Base-by-base conservation (phyloP, 2,329 filamentous ascomycete species). In the Capronia epimyces region DNA sequence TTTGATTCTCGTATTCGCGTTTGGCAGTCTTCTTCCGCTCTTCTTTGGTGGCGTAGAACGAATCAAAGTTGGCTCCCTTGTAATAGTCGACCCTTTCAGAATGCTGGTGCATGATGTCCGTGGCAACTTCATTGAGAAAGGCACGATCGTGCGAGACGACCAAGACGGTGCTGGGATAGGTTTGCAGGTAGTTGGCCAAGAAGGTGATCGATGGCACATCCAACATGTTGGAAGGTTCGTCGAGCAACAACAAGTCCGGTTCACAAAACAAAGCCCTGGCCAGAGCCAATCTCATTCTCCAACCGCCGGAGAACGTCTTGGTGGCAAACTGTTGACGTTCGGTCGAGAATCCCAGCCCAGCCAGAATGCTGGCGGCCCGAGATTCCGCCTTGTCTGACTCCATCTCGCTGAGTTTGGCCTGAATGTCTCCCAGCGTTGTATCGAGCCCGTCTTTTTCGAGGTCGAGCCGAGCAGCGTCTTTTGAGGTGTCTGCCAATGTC, bases 151-250 rank as follows among this genome's bases (percentile, higher is more conserved):
- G 93, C 69, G 89, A 95, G 59, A 98, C 93, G 47, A 98, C 91
- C 12, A 98, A 78, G 22, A 98, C 83, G 1, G 93, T 97, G 70
- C 89, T 95, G 32, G 91, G 91, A 66, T 98, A 98, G 43, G 76
- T 77, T 69, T 96, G 90, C 7, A 98, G 84, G 67, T 98, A 98
- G 65, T 90, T 91, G 42, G 91, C 87, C 67, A 98, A 80, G 81
- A 97, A 98, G 50, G 93, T 94, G 66, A 98, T 97, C 20, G 93
- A 97, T n/a, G 93, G 93, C 51, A 98, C 93, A 72, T 97, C 93
- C 88, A 98, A 89, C 91, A 97, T 97, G 83, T 97, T 97, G 49
- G 91, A 97, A 73, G 93, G 93, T 82, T 98, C 93, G 75, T 98
- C 93, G 62, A 98, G 89, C 68, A 98, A 79, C 53, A 98, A 74